These are phyloP conservation scores for Zymoseptoria tritici DNA, from an alignment of 2,329 filamentous ascomycete species.

Conservation along the genomic window DNA sequence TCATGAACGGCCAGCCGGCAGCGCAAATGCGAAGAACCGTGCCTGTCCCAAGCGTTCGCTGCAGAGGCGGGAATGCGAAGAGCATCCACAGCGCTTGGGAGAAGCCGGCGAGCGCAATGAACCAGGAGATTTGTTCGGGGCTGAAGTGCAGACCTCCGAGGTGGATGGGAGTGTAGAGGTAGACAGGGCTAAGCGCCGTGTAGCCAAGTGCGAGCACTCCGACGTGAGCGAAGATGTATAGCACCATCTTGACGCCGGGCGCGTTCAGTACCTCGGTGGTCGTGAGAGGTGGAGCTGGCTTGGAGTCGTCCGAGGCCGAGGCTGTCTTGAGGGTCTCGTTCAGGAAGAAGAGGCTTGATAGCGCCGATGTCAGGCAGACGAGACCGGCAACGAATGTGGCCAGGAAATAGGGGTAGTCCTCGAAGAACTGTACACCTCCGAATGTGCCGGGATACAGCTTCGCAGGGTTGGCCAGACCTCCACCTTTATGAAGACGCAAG, in stretches of 20 bases:
- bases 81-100: constrained; percentile 67
- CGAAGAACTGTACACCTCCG: constrained; percentile 49
- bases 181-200: constrained; percentile 62
- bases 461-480: constrained; percentile 60
- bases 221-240: constrained; percentile 58
- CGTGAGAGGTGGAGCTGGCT: constrained; percentile 19
- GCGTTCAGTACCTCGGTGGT: constrained; percentile 36
- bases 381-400: constrained; percentile 52
- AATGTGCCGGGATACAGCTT: constrained; percentile 56
- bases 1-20: constrained; percentile 56
- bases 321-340: constrained; percentile 37
- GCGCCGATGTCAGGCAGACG: constrained; percentile 48
- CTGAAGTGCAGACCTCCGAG: constrained; percentile 61
- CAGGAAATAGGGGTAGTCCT: constrained; percentile 58
- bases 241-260: constrained; percentile 54
- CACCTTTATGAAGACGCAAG: constrained; percentile 41
- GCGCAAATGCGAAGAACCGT: constrained; percentile 55
- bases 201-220: constrained; percentile 65
- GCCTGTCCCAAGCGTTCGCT: constrained; percentile 59
- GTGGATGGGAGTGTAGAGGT: constrained; percentile 55
- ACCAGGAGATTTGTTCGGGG: constrained; percentile 56
- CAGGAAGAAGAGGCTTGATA: constrained; percentile 49
- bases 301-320: neutral
- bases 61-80: constrained; percentile 60
- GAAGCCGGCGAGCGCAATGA: constrained; percentile 57